phyloP scores from a whole-genome alignment of 2,329 filamentous ascomycete genomes.

The Neofusicoccum cordaticola region DNA sequence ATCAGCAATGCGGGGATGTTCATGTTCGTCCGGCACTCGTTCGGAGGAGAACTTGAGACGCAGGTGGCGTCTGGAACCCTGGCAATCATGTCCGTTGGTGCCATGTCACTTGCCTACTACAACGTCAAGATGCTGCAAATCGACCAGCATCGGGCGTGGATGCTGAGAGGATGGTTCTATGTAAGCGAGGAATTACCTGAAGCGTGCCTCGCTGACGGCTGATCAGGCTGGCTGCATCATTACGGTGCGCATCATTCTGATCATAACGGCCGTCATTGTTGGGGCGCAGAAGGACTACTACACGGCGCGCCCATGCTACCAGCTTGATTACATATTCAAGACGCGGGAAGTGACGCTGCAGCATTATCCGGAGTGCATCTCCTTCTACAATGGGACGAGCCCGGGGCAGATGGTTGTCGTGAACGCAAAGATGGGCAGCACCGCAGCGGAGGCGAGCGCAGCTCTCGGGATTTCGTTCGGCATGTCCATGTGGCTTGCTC shows the following conservation, averaged over 20 bases:
- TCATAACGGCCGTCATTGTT: conserved; percentile 43
- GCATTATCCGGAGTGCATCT: conserved; percentile 41
- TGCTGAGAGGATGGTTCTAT: conserved; percentile 49
- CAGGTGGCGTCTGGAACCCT: conserved; percentile 48
- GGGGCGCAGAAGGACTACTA: conserved; percentile 33
- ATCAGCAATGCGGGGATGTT: conserved; percentile 50
- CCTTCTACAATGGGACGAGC: conserved; percentile 38
- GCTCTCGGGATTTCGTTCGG: conserved; percentile 51
- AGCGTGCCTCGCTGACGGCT: no score
- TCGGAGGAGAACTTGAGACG: conserved; percentile 55
- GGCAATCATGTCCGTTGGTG: conserved; percentile 44
- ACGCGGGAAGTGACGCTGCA: neutral
- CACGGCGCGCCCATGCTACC: neutral
- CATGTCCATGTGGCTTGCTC: conserved; percentile 52
- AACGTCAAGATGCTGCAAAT: conserved; percentile 62
- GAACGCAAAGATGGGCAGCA: conserved; percentile 27
- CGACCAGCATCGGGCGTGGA: conserved; percentile 63
- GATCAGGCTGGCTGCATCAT: conserved; percentile 50
- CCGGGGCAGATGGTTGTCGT: conserved; percentile 23
- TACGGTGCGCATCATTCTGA: conserved; percentile 51
- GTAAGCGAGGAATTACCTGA: no score
- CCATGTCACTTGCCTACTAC: conserved; percentile 49
- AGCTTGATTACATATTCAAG: neutral
- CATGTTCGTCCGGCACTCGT: conserved; percentile 51
- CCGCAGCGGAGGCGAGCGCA: conserved; percentile 38